Percentiles rank a stretch among this genome's conserved stretches.
These are phyloP conservation scores for Sarcodon aspratus DNA, from an alignment of 768 basidiomycete genomes.

Conservation along the genomic window DNA sequence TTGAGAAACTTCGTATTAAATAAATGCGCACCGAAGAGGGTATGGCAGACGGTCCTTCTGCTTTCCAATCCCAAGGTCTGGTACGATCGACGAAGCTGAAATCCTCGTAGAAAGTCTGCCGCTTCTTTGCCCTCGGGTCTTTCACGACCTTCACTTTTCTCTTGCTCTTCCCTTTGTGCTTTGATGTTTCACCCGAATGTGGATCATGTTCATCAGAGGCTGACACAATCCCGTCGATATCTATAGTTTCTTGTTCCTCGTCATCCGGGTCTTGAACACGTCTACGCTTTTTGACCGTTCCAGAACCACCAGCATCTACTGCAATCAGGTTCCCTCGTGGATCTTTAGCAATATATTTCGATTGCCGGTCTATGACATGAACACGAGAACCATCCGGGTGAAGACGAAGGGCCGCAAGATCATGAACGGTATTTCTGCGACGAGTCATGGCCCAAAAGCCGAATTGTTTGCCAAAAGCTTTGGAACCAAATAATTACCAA, in stretches of 20 bases:
- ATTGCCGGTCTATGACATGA: constrained; percentile 26
- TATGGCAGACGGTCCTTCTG: constrained; percentile 7
- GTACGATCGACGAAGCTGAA: constrained; percentile 25
- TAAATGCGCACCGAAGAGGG: constrained; percentile 40
- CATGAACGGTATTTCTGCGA: constrained; percentile 47
- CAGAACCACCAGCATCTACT: constrained; percentile 47
- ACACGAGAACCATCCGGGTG: constrained; percentile 57
- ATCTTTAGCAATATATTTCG: constrained; percentile 28
- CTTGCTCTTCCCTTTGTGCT: constrained; percentile 6
- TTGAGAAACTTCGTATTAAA: neutral
- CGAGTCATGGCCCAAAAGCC: too few relatives aligned
- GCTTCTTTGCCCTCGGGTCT: constrained; percentile 23
- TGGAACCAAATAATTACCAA: too few relatives aligned
- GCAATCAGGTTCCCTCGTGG: constrained; percentile 56
- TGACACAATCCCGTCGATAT: constrained; percentile 9
- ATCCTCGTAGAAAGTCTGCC: constrained; percentile 34
- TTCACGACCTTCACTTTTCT: constrained; percentile 7
- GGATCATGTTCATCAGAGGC: constrained; percentile 6
- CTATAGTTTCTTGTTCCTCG: constrained; percentile 13
- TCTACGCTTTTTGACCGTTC: constrained; percentile 26
- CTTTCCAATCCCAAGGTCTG: neutral
- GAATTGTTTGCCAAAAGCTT: too few relatives aligned
- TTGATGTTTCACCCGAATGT: constrained; percentile 7
- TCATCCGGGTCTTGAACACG: constrained; percentile 11
- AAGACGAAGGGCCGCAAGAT: constrained; percentile 51